Evolutionary conservation across 306 rosid genomes (phyloP).

Genomic region (Dalbergia oliveri): DNA sequence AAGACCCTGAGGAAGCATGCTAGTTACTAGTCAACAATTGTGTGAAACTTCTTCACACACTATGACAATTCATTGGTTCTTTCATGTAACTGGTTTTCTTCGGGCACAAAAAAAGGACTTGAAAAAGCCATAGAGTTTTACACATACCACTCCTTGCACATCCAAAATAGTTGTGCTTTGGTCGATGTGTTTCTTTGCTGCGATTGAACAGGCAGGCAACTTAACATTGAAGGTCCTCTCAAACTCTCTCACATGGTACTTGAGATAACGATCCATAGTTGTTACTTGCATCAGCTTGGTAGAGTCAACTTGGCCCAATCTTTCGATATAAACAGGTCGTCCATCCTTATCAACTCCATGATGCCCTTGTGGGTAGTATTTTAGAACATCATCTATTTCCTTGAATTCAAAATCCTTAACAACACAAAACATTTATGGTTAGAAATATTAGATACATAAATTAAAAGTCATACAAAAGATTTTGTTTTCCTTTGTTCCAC

Average conservation of each 20-base stretch:
- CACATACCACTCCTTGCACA: conserved; percentile 96
- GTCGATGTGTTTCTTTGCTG: conserved; percentile 91
- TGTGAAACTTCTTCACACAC: conserved; percentile 17
- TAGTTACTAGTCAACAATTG: conserved; percentile 13
- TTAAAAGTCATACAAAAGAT: conserved; percentile 3
- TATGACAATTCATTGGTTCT: neutral
- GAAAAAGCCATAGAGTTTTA: neutral
- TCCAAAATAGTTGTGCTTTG: conserved; percentile 98
- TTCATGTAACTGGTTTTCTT: conserved; percentile 21
- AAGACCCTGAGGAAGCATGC: conserved; percentile 66
- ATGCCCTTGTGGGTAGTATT: conserved; percentile 96
- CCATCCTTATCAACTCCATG: conserved; percentile 97
- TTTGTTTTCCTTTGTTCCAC: neutral
- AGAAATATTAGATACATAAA: conserved; percentile 25
- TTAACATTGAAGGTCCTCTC: conserved; percentile 87
- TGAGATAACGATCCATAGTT: conserved; percentile 86
- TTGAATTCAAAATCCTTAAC: conserved; percentile 82
- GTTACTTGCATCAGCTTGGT: conserved; percentile 87
- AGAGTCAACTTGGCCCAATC: conserved; percentile 83
- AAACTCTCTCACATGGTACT: conserved; percentile 86
- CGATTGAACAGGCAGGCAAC: conserved; percentile 90
- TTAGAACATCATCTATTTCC: conserved; percentile 78
- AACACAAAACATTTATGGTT: conserved; percentile 32
- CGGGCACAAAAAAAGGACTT: neutral
- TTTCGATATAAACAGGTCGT: conserved; percentile 87